These are phyloP conservation scores for Adansonia digitata DNA, from an alignment of 345 rosid species.

Conservation along the genomic window DNA sequence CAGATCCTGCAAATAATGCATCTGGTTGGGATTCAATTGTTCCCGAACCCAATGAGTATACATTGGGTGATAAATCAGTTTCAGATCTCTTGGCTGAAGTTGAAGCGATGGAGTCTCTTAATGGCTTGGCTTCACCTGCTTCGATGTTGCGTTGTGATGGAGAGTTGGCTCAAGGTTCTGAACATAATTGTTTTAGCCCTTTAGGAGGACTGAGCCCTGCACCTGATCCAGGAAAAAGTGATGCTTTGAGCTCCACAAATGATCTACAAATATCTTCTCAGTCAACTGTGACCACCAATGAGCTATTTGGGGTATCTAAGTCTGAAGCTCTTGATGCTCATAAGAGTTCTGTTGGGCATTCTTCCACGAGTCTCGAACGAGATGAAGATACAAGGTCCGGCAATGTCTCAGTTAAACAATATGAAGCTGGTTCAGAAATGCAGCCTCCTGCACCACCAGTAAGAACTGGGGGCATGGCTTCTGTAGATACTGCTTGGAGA, in stretches of 20 bases:
- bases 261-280: constrained; percentile 48
- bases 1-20: constrained; percentile 38
- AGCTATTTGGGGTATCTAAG: constrained; percentile 25
- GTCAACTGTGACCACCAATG: constrained; percentile 31
- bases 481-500: constrained; percentile 34
- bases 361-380: constrained; percentile 36
- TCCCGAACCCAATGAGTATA: constrained; percentile 56
- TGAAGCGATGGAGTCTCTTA: constrained; percentile 92
- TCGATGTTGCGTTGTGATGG: constrained; percentile 43
- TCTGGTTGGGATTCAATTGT: constrained; percentile 69
- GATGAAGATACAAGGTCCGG: constrained; percentile 36
- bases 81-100: constrained; percentile 97
- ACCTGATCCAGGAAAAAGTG: constrained; percentile 51
- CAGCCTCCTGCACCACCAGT: constrained; percentile 39
- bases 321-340: constrained; percentile 26
- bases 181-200: constrained; percentile 77
- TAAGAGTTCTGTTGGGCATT: constrained; percentile 39
- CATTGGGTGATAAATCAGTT: constrained; percentile 83
- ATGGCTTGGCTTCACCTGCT: constrained; percentile 76
- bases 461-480: constrained; percentile 25
- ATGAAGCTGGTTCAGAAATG: constrained; percentile 45
- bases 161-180: constrained; percentile 59
- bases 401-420: constrained; percentile 42
- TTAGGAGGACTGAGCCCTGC: constrained; percentile 60
- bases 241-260: constrained; percentile 64